Conservation (phyloP, 1,139 yeast genomes). For the Debaryomycetaceae sp. region DNA sequence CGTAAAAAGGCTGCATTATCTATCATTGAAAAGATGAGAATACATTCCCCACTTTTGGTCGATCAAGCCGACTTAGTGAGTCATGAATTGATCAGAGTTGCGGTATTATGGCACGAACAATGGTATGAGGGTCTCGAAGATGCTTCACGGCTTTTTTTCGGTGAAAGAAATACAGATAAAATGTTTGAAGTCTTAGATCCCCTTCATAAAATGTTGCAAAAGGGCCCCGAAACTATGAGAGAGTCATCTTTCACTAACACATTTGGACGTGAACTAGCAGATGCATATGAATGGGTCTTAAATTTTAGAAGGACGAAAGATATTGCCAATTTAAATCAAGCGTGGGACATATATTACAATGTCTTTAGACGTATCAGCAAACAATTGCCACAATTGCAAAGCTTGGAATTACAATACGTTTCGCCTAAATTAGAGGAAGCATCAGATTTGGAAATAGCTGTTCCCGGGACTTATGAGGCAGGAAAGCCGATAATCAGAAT, state of each 20-base stretch:
- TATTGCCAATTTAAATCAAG: slow-evolving; percentile 85
- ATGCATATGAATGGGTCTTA: slow-evolving; percentile 91
- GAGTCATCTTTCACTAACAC: slow-evolving; percentile 93
- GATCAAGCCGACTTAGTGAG: slow-evolving; percentile 95
- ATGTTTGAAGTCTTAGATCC: slow-evolving; percentile 94
- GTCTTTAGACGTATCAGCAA: slow-evolving; percentile 89
- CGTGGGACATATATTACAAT: slow-evolving; percentile 95
- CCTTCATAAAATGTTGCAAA: slow-evolving; percentile 73
- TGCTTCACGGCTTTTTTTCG: slow-evolving; percentile 90
- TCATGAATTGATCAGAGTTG: slow-evolving; percentile 87
- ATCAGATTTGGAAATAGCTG: slow-evolving; percentile 77
- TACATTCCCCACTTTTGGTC: slow-evolving; percentile 80
- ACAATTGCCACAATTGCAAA: slow-evolving; percentile 82
- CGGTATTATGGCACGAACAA: slow-evolving; percentile 95
- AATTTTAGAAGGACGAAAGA: slow-evolving; percentile 84
- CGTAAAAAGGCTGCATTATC: slow-evolving; percentile 90
- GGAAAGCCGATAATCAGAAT: slow-evolving; percentile 79
- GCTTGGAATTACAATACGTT: slow-evolving; percentile 86
- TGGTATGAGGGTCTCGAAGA: slow-evolving; percentile 99
- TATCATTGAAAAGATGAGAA: slow-evolving; percentile 87
- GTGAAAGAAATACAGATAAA: slow-evolving; percentile 90
- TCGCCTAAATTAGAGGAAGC: slow-evolving; percentile 87
- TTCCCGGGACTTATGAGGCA: slow-evolving; percentile 90
- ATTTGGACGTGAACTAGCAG: slow-evolving; percentile 88
- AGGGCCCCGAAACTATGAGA: slow-evolving; percentile 89